Percentiles rank a stretch among this genome's conserved stretches.
These are phyloP conservation scores for Penicillium sclerotigenum DNA, from an alignment of 2,329 filamentous ascomycete species.

Conservation along the genomic window DNA sequence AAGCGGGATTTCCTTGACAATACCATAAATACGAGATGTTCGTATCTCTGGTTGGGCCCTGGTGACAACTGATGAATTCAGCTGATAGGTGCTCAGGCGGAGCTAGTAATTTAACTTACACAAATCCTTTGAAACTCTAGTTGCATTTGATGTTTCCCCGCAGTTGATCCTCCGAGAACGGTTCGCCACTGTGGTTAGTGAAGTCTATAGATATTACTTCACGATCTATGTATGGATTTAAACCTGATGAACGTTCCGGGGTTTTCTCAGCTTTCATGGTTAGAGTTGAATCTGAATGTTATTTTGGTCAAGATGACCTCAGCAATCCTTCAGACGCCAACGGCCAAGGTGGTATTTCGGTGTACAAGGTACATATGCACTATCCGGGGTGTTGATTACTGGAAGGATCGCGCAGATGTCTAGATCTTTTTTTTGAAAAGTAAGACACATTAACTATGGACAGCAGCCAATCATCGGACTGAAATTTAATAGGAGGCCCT, in stretches of 20 bases:
- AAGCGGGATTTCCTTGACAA: background rate
- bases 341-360: background rate
- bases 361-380: background rate
- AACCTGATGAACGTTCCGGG: background rate
- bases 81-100: background rate
- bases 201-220: background rate
- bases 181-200: background rate
- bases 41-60: background rate
- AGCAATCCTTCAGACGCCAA: background rate
- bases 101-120: background rate
- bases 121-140: background rate
- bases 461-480: slow-evolving; percentile 1
- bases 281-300: background rate
- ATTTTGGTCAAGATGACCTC: background rate
- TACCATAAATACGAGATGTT: background rate
- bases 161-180: background rate
- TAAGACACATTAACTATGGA: background rate
- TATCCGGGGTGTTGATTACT: background rate
- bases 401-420: background rate
- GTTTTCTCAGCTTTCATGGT: background rate
- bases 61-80: background rate
- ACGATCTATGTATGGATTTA: background rate
- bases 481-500: background rate
- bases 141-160: background rate
- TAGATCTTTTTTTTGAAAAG: background rate